Conservation (phyloP, 805 yeast species). For the Candida jianshihensis region DNA sequence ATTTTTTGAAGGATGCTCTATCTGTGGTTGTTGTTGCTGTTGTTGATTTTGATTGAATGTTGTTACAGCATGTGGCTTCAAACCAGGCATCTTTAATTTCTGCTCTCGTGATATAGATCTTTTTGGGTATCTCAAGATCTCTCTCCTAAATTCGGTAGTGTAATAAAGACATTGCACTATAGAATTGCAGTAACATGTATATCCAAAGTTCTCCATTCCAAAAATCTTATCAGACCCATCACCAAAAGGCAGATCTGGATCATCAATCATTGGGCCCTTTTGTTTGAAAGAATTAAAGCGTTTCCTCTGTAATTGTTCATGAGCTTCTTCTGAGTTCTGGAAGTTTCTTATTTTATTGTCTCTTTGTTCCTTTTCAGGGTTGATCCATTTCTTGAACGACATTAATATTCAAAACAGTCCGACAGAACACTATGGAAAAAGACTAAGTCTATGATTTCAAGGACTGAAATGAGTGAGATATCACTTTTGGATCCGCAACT, state of each 20-base stretch:
- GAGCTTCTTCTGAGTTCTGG: no score
- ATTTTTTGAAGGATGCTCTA: slow-evolving; percentile 7
- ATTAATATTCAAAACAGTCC: no score
- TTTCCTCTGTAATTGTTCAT: no score
- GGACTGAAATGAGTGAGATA: no score
- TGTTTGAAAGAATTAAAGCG: no score
- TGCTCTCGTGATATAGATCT: slow-evolving; percentile 29
- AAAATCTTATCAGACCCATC: slow-evolving; percentile 64
- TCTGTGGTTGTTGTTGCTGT: background rate
- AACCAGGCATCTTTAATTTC: slow-evolving; percentile 34
- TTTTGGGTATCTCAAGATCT: slow-evolving; percentile 42
- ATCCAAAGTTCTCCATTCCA: slow-evolving; percentile 82
- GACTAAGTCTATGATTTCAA: no score
- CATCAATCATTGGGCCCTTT: no score
- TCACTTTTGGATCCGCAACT: no score
- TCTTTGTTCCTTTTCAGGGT: no score
- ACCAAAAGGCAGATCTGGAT: slow-evolving; percentile 53
- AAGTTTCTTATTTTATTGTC: no score
- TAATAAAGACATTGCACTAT: slow-evolving; percentile 83
- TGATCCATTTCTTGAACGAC: no score
- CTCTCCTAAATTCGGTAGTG: slow-evolving; percentile 59
- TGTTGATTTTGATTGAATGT: slow-evolving; percentile 1
- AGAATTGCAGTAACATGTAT: slow-evolving; percentile 93
- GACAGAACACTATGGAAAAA: no score
- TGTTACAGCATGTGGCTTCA: slow-evolving; percentile 32